Percentiles rank a stretch among this genome's conserved stretches.
These are phyloP conservation scores for Geotrichum macrosporum DNA, from an alignment of 1,139 yeast genomes.

Conservation along the genomic window DNA sequence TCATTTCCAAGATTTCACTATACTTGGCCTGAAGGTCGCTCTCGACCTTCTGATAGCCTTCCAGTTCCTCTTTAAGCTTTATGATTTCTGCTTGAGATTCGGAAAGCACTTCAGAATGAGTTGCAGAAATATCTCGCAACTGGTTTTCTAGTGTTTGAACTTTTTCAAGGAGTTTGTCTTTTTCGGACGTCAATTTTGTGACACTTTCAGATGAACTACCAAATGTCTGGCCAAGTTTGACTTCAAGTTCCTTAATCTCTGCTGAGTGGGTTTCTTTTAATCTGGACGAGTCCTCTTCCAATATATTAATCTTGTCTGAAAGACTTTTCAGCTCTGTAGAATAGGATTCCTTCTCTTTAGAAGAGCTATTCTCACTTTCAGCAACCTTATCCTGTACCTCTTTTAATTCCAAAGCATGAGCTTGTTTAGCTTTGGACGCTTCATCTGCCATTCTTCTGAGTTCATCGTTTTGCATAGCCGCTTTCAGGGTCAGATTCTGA, in stretches of 20 bases:
- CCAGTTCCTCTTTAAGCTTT: slow-evolving; percentile 28
- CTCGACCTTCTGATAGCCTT: slow-evolving; percentile 11
- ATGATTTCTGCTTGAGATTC: slow-evolving; percentile 12
- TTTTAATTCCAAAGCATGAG: slow-evolving; percentile 17
- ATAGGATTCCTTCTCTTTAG: slow-evolving; percentile 17
- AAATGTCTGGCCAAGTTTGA: background rate
- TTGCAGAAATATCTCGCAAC: slow-evolving; percentile 14
- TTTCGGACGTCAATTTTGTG: slow-evolving; percentile 17
- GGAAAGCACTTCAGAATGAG: background rate
- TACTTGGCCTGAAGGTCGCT: slow-evolving; percentile 28
- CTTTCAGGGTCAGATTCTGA: slow-evolving; percentile 57
- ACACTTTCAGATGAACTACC: slow-evolving; percentile 3
- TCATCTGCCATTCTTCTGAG: slow-evolving; percentile 45
- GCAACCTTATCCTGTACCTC: slow-evolving; percentile 19
- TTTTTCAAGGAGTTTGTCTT: slow-evolving; percentile 6
- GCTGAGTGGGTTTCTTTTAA: background rate
- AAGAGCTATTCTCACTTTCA: slow-evolving; percentile 15
- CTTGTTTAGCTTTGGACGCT: slow-evolving; percentile 26
- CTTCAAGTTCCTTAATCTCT: background rate
- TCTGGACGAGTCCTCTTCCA: slow-evolving; percentile 15
- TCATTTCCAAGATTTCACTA: slow-evolving; percentile 26
- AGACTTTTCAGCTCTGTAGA: slow-evolving; percentile 2
- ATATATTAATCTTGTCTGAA: slow-evolving; percentile 13
- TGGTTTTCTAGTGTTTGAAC: slow-evolving; percentile 13
- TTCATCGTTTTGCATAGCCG: slow-evolving; percentile 54